These are phyloP conservation scores for Lipomyces starkeyi DNA, from an alignment of 805 yeast genomes.

Conservation along the genomic window DNA sequence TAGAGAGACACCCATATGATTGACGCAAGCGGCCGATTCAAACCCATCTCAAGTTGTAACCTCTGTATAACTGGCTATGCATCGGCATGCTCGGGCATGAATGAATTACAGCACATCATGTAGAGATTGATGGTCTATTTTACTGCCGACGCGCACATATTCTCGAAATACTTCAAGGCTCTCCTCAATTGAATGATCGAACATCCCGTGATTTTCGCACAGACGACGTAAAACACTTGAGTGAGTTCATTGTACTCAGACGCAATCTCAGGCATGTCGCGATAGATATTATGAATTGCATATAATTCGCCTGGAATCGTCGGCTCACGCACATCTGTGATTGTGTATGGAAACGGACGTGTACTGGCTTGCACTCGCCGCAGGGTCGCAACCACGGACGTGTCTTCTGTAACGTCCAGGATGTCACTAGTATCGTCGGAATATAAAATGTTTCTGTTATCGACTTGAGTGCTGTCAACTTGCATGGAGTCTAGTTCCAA, in stretches of 20 bases:
- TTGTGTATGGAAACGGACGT: background rate
- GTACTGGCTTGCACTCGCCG: background rate
- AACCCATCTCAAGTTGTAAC: background rate
- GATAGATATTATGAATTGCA: conserved; percentile 12
- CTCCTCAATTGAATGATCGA: conserved; percentile 20
- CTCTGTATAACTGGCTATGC: background rate
- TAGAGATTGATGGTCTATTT: conserved; percentile 5
- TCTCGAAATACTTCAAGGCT: conserved; percentile 11
- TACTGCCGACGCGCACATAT: conserved; percentile 5
- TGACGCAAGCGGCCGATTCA: background rate
- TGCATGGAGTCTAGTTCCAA: background rate
- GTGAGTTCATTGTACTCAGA: conserved; percentile 13
- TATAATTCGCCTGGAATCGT: conserved; percentile 18
- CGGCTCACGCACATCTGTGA: background rate
- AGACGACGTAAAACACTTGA: conserved; percentile 24
- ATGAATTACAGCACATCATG: background rate
- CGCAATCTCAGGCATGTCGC: conserved; percentile 21
- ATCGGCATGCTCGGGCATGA: background rate
- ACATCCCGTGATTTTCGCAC: conserved; percentile 24
- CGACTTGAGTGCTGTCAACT: background rate
- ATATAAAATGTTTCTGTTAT: conserved; percentile 1
- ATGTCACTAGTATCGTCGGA: conserved; percentile 7
- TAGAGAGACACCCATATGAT: background rate
- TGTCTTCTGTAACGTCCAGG: background rate
- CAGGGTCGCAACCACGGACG: background rate